These are phyloP conservation scores for Byssoonygena ceratinophila DNA, from an alignment of 2,329 filamentous ascomycete species.

Conservation along the genomic window DNA sequence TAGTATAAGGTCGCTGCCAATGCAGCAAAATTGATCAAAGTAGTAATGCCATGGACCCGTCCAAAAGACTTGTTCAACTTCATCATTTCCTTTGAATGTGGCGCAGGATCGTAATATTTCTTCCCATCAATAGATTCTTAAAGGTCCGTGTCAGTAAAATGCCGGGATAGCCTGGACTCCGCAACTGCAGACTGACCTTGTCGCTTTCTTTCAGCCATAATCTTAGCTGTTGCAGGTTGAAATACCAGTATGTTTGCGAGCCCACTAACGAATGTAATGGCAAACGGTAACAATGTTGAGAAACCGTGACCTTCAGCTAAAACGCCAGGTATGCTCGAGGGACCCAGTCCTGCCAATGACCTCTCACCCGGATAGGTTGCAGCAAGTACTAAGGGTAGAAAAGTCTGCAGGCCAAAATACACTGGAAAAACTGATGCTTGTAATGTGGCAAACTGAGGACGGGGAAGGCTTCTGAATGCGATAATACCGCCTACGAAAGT, in stretches of 20 bases:
- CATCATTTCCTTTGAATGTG: constrained; percentile 77
- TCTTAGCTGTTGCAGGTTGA: constrained; percentile 62
- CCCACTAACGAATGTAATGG: constrained; percentile 58
- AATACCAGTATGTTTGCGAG: constrained; percentile 60
- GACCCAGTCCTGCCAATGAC: constrained; percentile 24
- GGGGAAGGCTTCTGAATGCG: constrained; percentile 64
- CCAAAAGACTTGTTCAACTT: constrained; percentile 68
- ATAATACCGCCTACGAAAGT: constrained; percentile 65
- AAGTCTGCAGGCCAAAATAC: constrained; percentile 78
- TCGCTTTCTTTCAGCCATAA: constrained; percentile 64
- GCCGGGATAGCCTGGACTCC: background rate
- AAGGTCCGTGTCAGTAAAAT: background rate
- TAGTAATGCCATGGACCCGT: constrained; percentile 69
- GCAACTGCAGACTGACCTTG: constrained; percentile 51
- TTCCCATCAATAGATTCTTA: constrained; percentile 77
- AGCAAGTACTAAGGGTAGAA: constrained; percentile 60
- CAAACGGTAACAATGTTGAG: constrained; percentile 57
- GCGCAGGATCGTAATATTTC: constrained; percentile 65
- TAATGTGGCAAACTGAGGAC: constrained; percentile 68
- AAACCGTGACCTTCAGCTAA: constrained; percentile 52
- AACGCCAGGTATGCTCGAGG: constrained; percentile 45
- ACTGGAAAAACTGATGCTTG: constrained; percentile 67
- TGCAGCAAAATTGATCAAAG: constrained; percentile 63
- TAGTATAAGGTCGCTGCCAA: constrained; percentile 64
- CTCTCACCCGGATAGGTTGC: constrained; percentile 66